phyloP scores from a whole-genome alignment of 2,329 filamentous ascomycete species.

The Aspergillus sp. region DNA sequence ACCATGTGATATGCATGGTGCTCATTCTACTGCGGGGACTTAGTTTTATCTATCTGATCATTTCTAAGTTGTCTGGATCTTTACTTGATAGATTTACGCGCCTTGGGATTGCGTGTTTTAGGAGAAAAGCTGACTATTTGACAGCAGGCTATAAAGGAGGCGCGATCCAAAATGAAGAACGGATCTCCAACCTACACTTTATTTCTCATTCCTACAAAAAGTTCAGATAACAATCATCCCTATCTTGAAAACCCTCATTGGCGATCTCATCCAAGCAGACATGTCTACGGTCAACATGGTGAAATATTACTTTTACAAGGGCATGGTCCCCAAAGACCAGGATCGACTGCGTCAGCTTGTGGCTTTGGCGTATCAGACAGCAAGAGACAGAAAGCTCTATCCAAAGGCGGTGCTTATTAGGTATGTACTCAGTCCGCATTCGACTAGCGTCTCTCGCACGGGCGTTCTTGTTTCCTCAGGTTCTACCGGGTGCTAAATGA shows the following conservation, averaged over 20 bases:
- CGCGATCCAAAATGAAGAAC: neutral
- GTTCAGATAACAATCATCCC: conserved; percentile 6
- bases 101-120: neutral
- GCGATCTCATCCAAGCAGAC: neutral
- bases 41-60: neutral
- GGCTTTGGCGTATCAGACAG: conserved; percentile 19
- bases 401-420: conserved; percentile 20
- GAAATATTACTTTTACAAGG: conserved; percentile 18
- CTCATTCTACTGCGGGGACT: no score
- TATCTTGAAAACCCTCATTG: conserved; percentile 2
- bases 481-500: neutral
- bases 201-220: neutral
- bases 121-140: neutral
- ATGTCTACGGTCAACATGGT: conserved; percentile 19
- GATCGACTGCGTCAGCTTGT: conserved; percentile 12
- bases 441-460: neutral
- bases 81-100: neutral
- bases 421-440: conserved; percentile 2
- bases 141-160: neutral
- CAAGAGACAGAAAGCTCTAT: conserved; percentile 18
- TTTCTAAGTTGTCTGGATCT: neutral
- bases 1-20: no score
- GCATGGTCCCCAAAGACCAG: conserved; percentile 9
- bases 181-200: neutral
- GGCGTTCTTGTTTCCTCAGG: neutral